Evolutionary conservation across 2,329 filamentous ascomycete genomes (phyloP).

Genomic region (Penicillium glabrum): DNA sequence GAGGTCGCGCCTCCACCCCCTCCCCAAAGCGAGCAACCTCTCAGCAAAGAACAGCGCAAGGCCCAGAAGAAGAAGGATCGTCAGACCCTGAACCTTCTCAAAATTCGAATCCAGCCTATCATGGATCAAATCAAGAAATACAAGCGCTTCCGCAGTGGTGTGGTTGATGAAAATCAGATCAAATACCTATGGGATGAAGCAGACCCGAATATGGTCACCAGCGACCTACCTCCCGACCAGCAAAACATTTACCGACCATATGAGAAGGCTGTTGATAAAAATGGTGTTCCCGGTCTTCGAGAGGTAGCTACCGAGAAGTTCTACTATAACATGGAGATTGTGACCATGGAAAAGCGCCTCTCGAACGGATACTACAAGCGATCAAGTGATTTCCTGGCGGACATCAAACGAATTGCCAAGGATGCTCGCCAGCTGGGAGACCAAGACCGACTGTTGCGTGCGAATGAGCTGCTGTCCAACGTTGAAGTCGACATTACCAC

Average conservation of each 20-base stretch:
- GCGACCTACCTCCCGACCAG: slow-evolving; percentile 59
- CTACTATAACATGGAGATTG: slow-evolving; percentile 92
- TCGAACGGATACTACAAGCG: slow-evolving; percentile 96
- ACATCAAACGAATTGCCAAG: slow-evolving; percentile 80
- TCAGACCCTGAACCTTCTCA: slow-evolving; percentile 79
- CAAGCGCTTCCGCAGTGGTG: slow-evolving; percentile 79
- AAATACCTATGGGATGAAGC: slow-evolving; percentile 82
- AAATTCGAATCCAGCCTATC: slow-evolving; percentile 85
- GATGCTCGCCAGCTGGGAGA: slow-evolving; percentile 84
- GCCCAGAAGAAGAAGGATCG: slow-evolving; percentile 79
- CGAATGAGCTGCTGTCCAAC: slow-evolving; percentile 87
- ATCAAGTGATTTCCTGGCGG: slow-evolving; percentile 82
- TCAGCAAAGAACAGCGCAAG: slow-evolving; percentile 77
- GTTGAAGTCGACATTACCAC: slow-evolving; percentile 88
- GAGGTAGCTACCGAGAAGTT: slow-evolving; percentile 78
- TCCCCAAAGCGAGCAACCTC: slow-evolving; percentile 59
- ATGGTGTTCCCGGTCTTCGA: slow-evolving; percentile 73
- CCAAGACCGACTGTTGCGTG: slow-evolving; percentile 76
- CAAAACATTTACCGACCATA: slow-evolving; percentile 69
- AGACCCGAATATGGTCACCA: slow-evolving; percentile 65
- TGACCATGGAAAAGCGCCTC: slow-evolving; percentile 90
- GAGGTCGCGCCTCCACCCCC: slow-evolving; percentile 72
- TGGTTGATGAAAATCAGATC: slow-evolving; percentile 72
- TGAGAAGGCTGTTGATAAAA: slow-evolving; percentile 74
- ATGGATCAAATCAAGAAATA: slow-evolving; percentile 98